A percentile compares a stretch with the other conserved stretches of the same genome.
These are phyloP conservation scores for Leishmania gerbilli DNA, from an alignment of 208 protist genomes.

Conservation along the genomic window DNA sequence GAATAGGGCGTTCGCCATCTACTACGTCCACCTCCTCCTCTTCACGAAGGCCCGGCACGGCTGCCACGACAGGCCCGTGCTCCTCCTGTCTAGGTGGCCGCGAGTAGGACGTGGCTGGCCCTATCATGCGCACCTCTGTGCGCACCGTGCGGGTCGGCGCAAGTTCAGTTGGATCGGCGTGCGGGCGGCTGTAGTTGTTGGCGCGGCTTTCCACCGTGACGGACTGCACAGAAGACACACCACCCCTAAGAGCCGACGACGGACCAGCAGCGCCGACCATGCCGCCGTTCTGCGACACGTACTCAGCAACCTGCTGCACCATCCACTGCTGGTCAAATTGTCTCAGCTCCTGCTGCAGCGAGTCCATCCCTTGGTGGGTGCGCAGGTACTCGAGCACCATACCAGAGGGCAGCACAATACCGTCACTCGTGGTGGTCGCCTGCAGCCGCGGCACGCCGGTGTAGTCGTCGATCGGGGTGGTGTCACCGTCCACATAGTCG, in stretches of 20 bases:
- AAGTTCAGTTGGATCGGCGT: slow-evolving; percentile 39
- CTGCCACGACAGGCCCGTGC: slow-evolving; percentile 17
- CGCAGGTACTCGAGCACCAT: slow-evolving; percentile 86
- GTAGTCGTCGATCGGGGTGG: slow-evolving; percentile 67
- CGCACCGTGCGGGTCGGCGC: slow-evolving; percentile 51
- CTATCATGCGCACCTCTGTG: slow-evolving; percentile 59
- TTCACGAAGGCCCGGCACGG: background rate
- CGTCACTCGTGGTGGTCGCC: slow-evolving; percentile 40
- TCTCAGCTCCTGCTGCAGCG: slow-evolving; percentile 76
- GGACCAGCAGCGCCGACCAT: slow-evolving; percentile 13
- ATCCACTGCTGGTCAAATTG: slow-evolving; percentile 39
- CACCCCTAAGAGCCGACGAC: slow-evolving; percentile 14
- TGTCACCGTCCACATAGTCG: slow-evolving; percentile 50
- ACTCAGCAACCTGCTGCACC: slow-evolving; percentile 39
- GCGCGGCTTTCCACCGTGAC: slow-evolving; percentile 74
- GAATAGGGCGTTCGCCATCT: slow-evolving; percentile 53
- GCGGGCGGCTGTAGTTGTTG: slow-evolving; percentile 88
- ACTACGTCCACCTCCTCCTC: slow-evolving; percentile 39
- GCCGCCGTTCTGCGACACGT: slow-evolving; percentile 33
- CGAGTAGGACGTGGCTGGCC: slow-evolving; percentile 15
- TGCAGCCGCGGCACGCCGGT: slow-evolving; percentile 55
- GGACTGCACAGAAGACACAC: slow-evolving; percentile 36
- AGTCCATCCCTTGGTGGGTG: slow-evolving; percentile 78
- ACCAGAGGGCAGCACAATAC: slow-evolving; percentile 69
- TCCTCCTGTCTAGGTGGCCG: slow-evolving; percentile 8